Conservation (phyloP, 805 yeast species). For the Saccharomycopsis javanensis region DNA sequence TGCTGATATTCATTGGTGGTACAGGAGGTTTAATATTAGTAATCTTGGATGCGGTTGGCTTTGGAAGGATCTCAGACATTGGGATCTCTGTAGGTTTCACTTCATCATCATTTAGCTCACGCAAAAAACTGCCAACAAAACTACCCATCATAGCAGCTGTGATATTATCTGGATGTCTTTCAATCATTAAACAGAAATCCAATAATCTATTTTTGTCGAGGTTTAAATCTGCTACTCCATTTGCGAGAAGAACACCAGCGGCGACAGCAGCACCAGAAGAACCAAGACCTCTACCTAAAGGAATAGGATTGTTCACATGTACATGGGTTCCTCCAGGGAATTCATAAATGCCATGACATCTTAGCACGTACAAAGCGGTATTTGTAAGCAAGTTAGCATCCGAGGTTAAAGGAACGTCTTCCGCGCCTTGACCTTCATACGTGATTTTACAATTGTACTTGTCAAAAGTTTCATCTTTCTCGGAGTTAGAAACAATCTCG, state of each 20-base stretch:
- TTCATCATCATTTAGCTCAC: slow-evolving; percentile 68
- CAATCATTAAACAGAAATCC: slow-evolving; percentile 94
- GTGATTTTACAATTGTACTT: slow-evolving; percentile 59
- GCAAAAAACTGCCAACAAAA: slow-evolving; percentile 88
- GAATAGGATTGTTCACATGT: slow-evolving; percentile 82
- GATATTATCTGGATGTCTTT: slow-evolving; percentile 96
- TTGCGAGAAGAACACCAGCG: slow-evolving; percentile 88
- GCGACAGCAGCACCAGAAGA: slow-evolving; percentile 98
- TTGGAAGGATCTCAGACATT: slow-evolving; percentile 73
- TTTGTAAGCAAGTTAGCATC: slow-evolving; percentile 82
- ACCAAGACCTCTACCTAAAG: slow-evolving; percentile 93
- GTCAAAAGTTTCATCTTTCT: slow-evolving; percentile 40
- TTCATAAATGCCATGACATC: slow-evolving; percentile 64
- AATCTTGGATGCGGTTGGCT: slow-evolving; percentile 59
- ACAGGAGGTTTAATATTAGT: slow-evolving; percentile 63
- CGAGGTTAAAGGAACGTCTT: slow-evolving; percentile 64
- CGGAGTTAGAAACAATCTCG: slow-evolving; percentile 44
- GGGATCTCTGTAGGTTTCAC: slow-evolving; percentile 73
- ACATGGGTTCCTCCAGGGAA: slow-evolving; percentile 82
- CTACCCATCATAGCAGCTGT: slow-evolving; percentile 99
- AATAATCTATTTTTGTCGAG: slow-evolving; percentile 73
- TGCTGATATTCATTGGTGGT: slow-evolving; percentile 85
- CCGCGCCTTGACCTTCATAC: slow-evolving; percentile 77
- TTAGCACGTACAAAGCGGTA: slow-evolving; percentile 83
- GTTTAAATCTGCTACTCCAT: slow-evolving; percentile 66